Percentiles rank a stretch among this genome's conserved stretches.
These are phyloP conservation scores for Diospyros kaki DNA, from an alignment of 148 eudicot genomes.

Conservation along the genomic window DNA sequence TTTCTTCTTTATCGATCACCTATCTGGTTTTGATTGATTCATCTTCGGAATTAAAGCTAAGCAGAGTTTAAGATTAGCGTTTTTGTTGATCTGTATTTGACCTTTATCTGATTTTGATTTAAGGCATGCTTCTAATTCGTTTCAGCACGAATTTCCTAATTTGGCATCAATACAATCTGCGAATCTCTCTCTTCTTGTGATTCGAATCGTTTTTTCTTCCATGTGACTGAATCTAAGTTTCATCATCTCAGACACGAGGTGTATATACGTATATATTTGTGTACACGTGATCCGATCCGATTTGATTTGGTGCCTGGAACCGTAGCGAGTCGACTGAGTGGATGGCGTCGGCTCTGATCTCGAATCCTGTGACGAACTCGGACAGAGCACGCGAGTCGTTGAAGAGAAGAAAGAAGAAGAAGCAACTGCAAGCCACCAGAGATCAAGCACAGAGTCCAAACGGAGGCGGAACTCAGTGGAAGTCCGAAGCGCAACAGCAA, in stretches of 20 bases:
- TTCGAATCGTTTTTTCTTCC: background rate
- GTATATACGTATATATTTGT: background rate
- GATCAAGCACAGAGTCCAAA: slow-evolving; percentile 16
- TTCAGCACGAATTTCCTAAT: no score
- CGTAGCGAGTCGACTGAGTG: slow-evolving; percentile 7
- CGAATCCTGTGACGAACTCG: slow-evolving; percentile 46
- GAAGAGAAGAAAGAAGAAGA: slow-evolving; percentile 43
- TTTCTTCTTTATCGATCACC: background rate
- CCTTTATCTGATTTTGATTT: slow-evolving; percentile 1
- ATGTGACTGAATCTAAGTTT: slow-evolving; percentile 11
- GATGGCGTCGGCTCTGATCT: slow-evolving; percentile 33
- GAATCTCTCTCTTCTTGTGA: slow-evolving; percentile 4
- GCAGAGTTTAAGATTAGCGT: background rate
- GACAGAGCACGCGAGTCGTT: slow-evolving; percentile 39
- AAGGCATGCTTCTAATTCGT: no score
- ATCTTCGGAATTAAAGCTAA: background rate
- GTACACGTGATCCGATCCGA: slow-evolving; percentile 1
- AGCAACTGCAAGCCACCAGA: slow-evolving; percentile 20
- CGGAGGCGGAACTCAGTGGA: slow-evolving; percentile 41
- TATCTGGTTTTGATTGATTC: background rate
- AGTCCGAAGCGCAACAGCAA: slow-evolving; percentile 69
- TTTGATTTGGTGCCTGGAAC: background rate
- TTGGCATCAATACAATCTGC: no score
- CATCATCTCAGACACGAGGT: slow-evolving; percentile 4
- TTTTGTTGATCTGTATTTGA: no score